Base-by-base conservation (phyloP, 192 early-diverging fungal species). In the Coemansia javaensis region DNA sequence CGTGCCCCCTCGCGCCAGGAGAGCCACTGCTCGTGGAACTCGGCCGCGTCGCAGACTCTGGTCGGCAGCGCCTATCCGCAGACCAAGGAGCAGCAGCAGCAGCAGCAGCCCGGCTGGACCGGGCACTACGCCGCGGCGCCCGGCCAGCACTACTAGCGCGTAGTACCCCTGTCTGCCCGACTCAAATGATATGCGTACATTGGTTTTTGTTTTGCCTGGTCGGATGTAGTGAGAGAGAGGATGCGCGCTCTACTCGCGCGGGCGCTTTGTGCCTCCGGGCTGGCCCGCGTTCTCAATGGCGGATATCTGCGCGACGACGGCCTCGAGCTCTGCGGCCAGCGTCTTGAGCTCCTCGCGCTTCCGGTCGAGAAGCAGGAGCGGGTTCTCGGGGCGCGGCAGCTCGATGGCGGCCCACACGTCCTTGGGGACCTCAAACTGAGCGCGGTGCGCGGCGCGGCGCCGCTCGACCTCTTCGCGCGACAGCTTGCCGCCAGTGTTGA, bases 401-500 rank as follows among this genome's bases (percentile, higher is more conserved):
- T 80, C 83, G 48, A 94, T 89, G 6, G 48, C 54, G 11, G 15
- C 52, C 89, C 89, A 94, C 27, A 76, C 86, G 23, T 77, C 67
- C 36, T 83, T 75, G 0, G 82, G 52, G 0, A 90, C 63, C 47
- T 91, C 88, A 59, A 82, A 91, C 83, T 62, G 67, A 54, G 83
- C 83, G 50, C 81, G 87, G 70, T 93, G 90, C 61, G 83, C 77
- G 33, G 79, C 53, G 27, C 89, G 64, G 50, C 84, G 66, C 35
- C 62, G 58, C 40, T 79, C 81, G 12, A 93, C 76, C 66, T 92
- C 85, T 17, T 91, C 89, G 35, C 87, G 66, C 9, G 83, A 75
- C 12, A 87, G 51, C 44, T 86, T 90, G 17, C 81, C 83, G 6
- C 94, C 94, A 1, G 86, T 87, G 52, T 97, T 95, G 32, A 93